Evolutionary conservation across 257 asterid species (phyloP), one percentile per base, ranked within the genome.

Genomic region (Fraxinus anomala): DNA sequence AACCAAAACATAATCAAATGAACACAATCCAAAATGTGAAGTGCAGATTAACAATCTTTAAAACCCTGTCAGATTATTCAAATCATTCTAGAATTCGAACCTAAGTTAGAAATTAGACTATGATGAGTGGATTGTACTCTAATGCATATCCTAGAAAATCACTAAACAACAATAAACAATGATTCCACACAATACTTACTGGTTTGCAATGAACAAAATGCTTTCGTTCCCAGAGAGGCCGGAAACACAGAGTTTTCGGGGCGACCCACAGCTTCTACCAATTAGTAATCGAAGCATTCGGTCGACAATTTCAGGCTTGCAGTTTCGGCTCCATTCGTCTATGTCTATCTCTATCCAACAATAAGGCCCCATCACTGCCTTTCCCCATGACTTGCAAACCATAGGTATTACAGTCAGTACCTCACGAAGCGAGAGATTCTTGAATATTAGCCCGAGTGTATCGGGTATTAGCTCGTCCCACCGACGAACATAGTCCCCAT

Each of bases 271-370:
- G 90, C 96, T 91, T 85, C 97, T 78, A 6, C 89, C 65, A 19
- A 92, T 82, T 23, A 92, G 89, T 76, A 90, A 77, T 37, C 73
- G 91, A 74, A 91, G 89, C 98, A 94, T 88, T 26, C 81, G 83
- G 33, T 92, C 94, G 2, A 91, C 84, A 7, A 69, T 47, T 67
- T 86, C 86, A 0, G 94, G 91, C 76, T 85, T 76, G 71, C 70
- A 36, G 44, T 73, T 81, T 26, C 79, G 79, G 85, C 99, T 91
- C 99, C 99, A 94, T 67, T 94, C 97, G 72, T 91, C 97, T 34
- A 94, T 89, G 68, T 94, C 97, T 24, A 94, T 94, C 85, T 91
- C 97, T 83, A 91, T 96, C 97, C 96, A 94, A 81, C 97, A 94
- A 77, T 90, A 92, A 39, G 96, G 96, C n/a, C 97, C 97, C 47